Evolutionary conservation across 1,139 yeast species (phyloP), one percentile per base, ranked within the genome.

Genomic region (Sugiyamaella neomexicana): DNA sequence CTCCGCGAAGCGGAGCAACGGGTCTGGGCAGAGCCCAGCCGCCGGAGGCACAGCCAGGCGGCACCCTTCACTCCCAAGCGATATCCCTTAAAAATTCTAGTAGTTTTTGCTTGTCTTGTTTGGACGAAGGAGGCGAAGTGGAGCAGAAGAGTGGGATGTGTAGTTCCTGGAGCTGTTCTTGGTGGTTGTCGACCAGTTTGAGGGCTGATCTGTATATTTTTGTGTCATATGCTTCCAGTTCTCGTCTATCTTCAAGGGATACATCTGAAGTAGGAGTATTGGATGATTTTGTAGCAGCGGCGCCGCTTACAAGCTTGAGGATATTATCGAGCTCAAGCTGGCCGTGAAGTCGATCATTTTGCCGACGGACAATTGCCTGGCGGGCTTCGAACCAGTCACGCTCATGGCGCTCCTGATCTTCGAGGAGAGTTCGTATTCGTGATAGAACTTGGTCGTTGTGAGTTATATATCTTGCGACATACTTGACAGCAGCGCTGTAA

Each of bases 71-170:
- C 20, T 39, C 46, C 5, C 36, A 10, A 32, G 58, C 50, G 12
- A 61, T 53, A 41, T 64, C 67, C 23, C 55, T 57, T 13, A 64
- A 45, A 43, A 65, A 57, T 36, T 58, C 60, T 20, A 66, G 42
- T 8, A 66, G 36, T 46, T 58, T 59, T 31, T 46, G 56, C 40
- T 60, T 57, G 42, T 65, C 64, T 32, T 38, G 47, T 34, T 23
- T 37, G 10, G 49, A 31, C 13, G 34, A 38, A 2, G 36, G 32
- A n/a, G 49, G 41, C 9, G 49, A 45, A 20, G 23, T 36, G 5
- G 16, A 6, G 34, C 68, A 64, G 44, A 66, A 65, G 29, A 66
- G 57, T 2, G 70, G 70, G 12, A 66, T 60, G 6, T 56, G 49
- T 34, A 65, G 58, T 37, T 61, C 63, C 8, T 46, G 47, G 44